These are phyloP conservation scores for Gleditsia sinensis DNA, from an alignment of 306 rosid genomes.

Conservation along the genomic window DNA sequence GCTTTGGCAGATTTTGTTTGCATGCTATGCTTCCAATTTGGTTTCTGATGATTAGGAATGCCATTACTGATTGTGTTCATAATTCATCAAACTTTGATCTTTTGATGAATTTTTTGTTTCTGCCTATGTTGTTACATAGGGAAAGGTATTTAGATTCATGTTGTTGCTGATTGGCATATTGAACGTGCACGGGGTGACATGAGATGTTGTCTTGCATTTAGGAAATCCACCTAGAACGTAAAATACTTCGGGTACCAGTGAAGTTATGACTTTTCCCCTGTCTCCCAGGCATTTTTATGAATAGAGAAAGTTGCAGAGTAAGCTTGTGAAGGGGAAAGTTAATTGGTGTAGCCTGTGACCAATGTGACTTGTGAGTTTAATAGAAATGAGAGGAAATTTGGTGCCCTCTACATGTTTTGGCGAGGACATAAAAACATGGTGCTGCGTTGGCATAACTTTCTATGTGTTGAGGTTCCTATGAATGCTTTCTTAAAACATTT, in stretches of 20 bases:
- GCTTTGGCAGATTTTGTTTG: background rate
- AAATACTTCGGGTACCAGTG: background rate
- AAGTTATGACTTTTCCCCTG: background rate
- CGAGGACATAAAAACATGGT: background rate
- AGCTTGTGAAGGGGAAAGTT: background rate
- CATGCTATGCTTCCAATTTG: background rate
- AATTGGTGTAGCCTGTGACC: background rate
- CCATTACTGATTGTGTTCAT: background rate
- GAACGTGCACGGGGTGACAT: background rate
- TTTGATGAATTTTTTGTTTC: background rate
- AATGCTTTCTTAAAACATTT: background rate
- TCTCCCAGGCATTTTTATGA: background rate
- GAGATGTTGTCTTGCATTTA: background rate
- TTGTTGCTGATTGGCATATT: background rate
- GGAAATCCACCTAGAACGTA: background rate
- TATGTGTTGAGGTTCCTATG: background rate
- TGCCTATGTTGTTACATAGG: background rate
- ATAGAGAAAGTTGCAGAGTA: background rate
- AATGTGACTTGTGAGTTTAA: background rate
- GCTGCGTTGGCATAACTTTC: background rate
- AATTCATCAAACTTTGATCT: background rate
- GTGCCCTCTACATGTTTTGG: too few relatives aligned
- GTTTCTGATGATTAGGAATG: background rate
- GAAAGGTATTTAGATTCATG: background rate
- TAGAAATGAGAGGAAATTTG: too few relatives aligned